These are phyloP conservation scores for Maudiozyma barnettii DNA, from an alignment of 805 yeast genomes.

Conservation along the genomic window DNA sequence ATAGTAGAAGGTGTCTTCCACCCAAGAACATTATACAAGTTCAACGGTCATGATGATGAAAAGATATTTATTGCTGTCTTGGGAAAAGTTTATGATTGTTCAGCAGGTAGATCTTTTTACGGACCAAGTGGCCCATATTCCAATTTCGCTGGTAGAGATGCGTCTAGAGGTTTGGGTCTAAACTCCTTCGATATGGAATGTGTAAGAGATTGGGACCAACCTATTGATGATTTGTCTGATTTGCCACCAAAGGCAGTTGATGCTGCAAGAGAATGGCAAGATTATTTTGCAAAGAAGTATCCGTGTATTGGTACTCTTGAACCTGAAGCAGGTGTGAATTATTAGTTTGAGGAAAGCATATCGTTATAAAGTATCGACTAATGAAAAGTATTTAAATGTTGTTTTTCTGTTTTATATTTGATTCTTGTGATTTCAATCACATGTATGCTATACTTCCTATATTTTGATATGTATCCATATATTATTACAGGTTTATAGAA, in stretches of 20 bases:
- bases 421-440: not conserved
- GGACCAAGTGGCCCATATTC: constrained; percentile 96
- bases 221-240: constrained; percentile 63
- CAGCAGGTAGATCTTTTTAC: constrained; percentile 71
- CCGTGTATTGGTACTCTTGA: constrained; percentile 67
- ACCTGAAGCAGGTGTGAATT: constrained; percentile 30
- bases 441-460: too few relatives aligned
- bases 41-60: constrained; percentile 72
- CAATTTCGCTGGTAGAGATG: constrained; percentile 93
- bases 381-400: not conserved
- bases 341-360: not conserved
- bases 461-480: too few relatives aligned
- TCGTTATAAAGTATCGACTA: not conserved
- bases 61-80: constrained; percentile 79
- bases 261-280: constrained; percentile 76
- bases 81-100: constrained; percentile 79
- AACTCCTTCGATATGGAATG: constrained; percentile 70
- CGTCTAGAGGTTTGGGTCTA: constrained; percentile 81
- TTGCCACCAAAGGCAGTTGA: constrained; percentile 51
- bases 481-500: too few relatives aligned
- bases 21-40: constrained; percentile 62
- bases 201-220: constrained; percentile 62
- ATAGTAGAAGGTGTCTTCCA: constrained; percentile 47
- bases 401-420: not conserved
- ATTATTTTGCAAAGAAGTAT: constrained; percentile 73